These are phyloP conservation scores for Halophytophthora polymorphica DNA, from an alignment of 352 stramenopile species.

Conservation along the genomic window DNA sequence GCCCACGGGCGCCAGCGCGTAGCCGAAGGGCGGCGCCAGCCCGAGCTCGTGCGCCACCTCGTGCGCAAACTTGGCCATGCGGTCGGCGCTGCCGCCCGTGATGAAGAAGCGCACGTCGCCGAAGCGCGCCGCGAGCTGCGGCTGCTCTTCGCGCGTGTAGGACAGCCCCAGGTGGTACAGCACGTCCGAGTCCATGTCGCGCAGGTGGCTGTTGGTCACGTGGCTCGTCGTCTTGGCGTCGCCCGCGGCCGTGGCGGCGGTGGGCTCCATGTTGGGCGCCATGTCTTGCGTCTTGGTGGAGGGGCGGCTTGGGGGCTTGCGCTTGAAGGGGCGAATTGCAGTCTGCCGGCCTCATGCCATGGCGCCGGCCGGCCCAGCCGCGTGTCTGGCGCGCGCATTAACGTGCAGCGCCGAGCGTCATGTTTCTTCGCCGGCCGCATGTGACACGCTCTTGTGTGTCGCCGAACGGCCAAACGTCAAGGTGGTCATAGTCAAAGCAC, in stretches of 20 bases:
- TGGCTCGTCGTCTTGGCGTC: constrained; percentile 17
- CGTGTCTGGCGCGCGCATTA: neutral
- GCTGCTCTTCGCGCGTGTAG: constrained; percentile 44
- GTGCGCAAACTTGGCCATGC: constrained; percentile 72
- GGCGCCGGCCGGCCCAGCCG: neutral
- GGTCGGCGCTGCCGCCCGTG: constrained; percentile 65
- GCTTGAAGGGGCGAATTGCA: constrained; percentile 15
- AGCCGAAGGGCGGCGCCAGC: constrained; percentile 63
- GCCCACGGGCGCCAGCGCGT: constrained; percentile 56
- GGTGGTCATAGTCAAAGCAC: neutral
- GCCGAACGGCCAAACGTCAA: neutral
- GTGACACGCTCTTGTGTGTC: neutral
- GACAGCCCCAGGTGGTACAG: constrained; percentile 77
- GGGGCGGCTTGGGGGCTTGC: constrained; percentile 9
- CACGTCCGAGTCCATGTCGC: constrained; percentile 58
- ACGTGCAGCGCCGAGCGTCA: no score
- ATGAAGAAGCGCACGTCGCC: constrained; percentile 81
- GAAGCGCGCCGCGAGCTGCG: constrained; percentile 47
- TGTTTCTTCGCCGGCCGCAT: neutral
- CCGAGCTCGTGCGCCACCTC: constrained; percentile 49
- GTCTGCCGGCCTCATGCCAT: constrained; percentile 11
- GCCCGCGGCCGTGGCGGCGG: constrained; percentile 5
- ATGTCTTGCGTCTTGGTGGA: constrained; percentile 14
- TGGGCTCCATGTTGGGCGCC: constrained; percentile 25
- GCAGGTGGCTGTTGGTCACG: constrained; percentile 65